These are phyloP conservation scores for Vigna reflexopilosa DNA, from an alignment of 306 rosid genomes.

Conservation along the genomic window DNA sequence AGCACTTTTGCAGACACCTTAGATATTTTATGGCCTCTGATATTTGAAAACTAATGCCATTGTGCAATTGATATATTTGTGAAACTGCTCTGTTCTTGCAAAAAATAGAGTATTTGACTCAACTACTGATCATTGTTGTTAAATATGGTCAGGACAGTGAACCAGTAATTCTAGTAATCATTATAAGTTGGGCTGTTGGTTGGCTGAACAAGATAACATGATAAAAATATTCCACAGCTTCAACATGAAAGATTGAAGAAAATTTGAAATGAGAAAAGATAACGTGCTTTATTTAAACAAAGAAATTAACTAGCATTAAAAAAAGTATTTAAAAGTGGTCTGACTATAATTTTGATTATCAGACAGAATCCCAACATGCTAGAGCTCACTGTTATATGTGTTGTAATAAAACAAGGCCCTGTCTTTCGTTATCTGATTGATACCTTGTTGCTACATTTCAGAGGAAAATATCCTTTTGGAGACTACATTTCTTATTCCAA, in stretches of 20 bases:
- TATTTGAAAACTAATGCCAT: background rate
- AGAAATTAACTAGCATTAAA: background rate
- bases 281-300: background rate
- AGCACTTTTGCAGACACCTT: background rate
- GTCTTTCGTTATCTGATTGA: conserved; percentile 41
- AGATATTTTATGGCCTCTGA: conserved; percentile 3
- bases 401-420: background rate
- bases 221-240: background rate
- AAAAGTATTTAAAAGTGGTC: background rate
- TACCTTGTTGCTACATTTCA: conserved; percentile 52
- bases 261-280: background rate
- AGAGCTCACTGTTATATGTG: background rate
- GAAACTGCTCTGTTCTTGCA: conserved; percentile 14
- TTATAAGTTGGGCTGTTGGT: background rate
- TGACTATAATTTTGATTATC: background rate
- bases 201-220: background rate
- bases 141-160: background rate
- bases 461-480: conserved; percentile 86
- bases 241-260: background rate
- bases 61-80: conserved; percentile 14
- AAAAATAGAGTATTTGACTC: background rate
- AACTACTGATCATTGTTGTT: background rate
- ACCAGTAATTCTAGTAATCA: background rate
- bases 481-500: conserved; percentile 83
- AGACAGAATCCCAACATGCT: conserved; percentile 6